phyloP scores from a whole-genome alignment of 2,329 filamentous ascomycete species.

The Alternaria sp. region DNA sequence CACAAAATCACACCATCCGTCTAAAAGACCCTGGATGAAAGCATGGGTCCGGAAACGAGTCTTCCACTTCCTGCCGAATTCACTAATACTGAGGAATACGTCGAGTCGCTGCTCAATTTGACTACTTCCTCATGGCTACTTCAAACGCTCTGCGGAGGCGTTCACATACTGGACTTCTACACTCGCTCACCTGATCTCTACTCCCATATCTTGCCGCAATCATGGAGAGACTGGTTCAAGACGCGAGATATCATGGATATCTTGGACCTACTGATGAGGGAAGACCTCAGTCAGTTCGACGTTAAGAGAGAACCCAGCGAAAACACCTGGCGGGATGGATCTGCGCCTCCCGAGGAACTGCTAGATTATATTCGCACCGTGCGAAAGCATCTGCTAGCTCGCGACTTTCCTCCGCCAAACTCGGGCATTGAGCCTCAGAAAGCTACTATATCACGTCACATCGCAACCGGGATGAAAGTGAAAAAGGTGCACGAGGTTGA shows the following conservation, averaged over 20 bases:
- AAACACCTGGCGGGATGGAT: constrained; percentile 51
- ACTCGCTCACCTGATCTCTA: constrained; percentile 85
- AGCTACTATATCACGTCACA: constrained; percentile 68
- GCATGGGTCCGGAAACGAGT: constrained; percentile 57
- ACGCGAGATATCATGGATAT: constrained; percentile 74
- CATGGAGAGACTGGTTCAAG: constrained; percentile 83
- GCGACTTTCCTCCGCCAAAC: constrained; percentile 60
- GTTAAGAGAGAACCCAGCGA: constrained; percentile 1
- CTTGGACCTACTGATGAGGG: constrained; percentile 79
- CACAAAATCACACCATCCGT: not conserved
- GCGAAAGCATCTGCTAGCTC: constrained; percentile 69
- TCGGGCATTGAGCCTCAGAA: constrained; percentile 47
- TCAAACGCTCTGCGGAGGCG: constrained; percentile 90
- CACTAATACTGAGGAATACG: constrained; percentile 74
- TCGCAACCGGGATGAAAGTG: constrained; percentile 89
- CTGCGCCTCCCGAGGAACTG: constrained; percentile 61
- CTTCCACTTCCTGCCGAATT: constrained; percentile 77
- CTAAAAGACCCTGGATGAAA: constrained; percentile 20
- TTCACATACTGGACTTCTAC: constrained; percentile 96
- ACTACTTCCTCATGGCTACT: constrained; percentile 76
- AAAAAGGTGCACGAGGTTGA: constrained; percentile 96
- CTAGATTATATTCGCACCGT: constrained; percentile 75
- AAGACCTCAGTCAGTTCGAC: constrained; percentile 65
- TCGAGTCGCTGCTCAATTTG: constrained; percentile 78
- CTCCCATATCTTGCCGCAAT: constrained; percentile 72